Percentiles rank a stretch among this genome's conserved stretches.
These are phyloP conservation scores for Beauveria rudraprayagi DNA, from an alignment of 2,329 filamentous ascomycete genomes.

Conservation along the genomic window DNA sequence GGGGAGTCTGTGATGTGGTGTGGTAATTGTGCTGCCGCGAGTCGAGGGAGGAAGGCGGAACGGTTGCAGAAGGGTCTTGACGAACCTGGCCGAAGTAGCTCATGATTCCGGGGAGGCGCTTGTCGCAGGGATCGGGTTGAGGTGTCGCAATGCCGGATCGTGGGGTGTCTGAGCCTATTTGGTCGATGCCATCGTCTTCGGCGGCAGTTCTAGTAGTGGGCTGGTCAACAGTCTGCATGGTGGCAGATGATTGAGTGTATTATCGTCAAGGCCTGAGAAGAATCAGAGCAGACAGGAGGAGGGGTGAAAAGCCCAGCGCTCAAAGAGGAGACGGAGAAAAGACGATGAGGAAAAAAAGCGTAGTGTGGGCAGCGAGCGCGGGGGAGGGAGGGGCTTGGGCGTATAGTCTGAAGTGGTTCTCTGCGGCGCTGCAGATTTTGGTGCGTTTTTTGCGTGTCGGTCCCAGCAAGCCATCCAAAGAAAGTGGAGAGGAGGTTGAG, in stretches of 20 bases:
- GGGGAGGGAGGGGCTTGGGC: slow-evolving; percentile 9
- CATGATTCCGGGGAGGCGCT: slow-evolving; percentile 90
- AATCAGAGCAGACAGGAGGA: slow-evolving; percentile 8
- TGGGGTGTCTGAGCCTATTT: slow-evolving; percentile 77
- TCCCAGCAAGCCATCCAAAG: background rate
- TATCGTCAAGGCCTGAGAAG: background rate
- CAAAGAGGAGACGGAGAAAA: slow-evolving; percentile 4
- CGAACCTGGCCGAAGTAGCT: slow-evolving; percentile 99
- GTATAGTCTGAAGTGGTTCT: slow-evolving; percentile 10
- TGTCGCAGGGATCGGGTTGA: slow-evolving; percentile 87
- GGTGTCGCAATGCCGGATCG: slow-evolving; percentile 89
- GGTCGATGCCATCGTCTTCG: slow-evolving; percentile 66
- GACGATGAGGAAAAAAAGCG: background rate
- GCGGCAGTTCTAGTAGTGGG: slow-evolving; percentile 45
- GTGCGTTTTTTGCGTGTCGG: background rate
- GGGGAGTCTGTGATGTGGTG: slow-evolving; percentile 2
- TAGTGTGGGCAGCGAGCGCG: slow-evolving; percentile 8
- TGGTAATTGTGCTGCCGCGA: slow-evolving; percentile 23
- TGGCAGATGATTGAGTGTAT: slow-evolving; percentile 12
- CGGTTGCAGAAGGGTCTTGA: slow-evolving; percentile 61
- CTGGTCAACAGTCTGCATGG: slow-evolving; percentile 45
- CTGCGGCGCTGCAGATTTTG: background rate
- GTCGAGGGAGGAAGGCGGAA: slow-evolving; percentile 22
- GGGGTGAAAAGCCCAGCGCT: background rate
- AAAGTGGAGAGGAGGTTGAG: background rate